Evolutionary conservation across 306 rosid genomes (phyloP), one percentile per base, ranked within the genome.

Genomic region (Boehmeria nivea): DNA sequence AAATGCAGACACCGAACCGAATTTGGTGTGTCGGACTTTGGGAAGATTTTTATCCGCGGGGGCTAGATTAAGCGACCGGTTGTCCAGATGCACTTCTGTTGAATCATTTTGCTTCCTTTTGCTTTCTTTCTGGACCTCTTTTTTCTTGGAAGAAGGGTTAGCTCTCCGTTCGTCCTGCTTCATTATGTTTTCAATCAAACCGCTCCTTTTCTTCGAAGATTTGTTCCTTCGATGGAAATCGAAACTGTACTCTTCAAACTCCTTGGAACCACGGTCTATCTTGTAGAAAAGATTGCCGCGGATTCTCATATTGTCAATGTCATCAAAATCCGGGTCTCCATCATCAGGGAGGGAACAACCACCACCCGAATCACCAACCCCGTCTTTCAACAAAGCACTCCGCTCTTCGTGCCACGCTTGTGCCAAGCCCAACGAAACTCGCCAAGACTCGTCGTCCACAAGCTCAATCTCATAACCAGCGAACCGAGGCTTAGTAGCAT

Each of bases 211-310:
- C 65, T 66, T 80, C 8, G 73, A 57, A 51, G 84, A 67, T 65
- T 87, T 87, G 48, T 84, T 87, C 83, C 72, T 84, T 10, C 79
- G 36, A 57, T 78, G 95, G 65, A 91, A 87, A 13, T 91, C 93
- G 3, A 74, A 64, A 50, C 57, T 84, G 59, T 82, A 84, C 76
- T 91, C 98, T 67, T 91, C 95, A 70, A 62, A 91, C 78, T 91
- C 95, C 64, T 78, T 82, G 60, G 96, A 84, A 59, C 79, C 75
- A 1, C 78, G 81, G 45, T 91, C 93, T 17, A 91, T 86, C 73
- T 87, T 87, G 54, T 60, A 91, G 51, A 87, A 84, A 20, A 87
- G 79, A 61, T 50, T 78, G 6, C 93, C 93, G 0, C 67, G 85
- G 44, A 87, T 51, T 65, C 95, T 84, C 89, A 87, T 72, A 27